A percentile compares a stretch with the other conserved stretches of the same genome.
phyloP scores from a whole-genome alignment of 805 yeast genomes.

The Saccharomyces mikatae region DNA sequence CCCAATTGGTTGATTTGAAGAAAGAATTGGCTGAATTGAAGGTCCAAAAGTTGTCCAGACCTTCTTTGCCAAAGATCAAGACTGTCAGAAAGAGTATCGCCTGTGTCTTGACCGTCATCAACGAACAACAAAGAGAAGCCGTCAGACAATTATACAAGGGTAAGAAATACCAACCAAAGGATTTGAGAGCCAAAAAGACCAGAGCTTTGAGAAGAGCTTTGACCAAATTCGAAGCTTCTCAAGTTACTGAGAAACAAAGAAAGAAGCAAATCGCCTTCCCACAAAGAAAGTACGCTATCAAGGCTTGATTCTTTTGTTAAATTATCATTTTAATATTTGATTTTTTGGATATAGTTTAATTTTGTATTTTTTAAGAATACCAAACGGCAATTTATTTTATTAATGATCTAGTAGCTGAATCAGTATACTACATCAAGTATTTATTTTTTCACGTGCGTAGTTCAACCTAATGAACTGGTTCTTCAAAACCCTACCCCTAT shows the following conservation, averaged over 20 bases:
- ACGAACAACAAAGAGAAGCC: slow-evolving; percentile 90
- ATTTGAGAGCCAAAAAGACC: slow-evolving; percentile 98
- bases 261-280: slow-evolving; percentile 96
- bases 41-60: slow-evolving; percentile 89
- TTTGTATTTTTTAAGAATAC: background rate
- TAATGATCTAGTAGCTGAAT: background rate
- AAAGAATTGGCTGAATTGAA: slow-evolving; percentile 92
- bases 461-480: background rate
- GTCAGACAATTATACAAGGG: slow-evolving; percentile 93
- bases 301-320: slow-evolving; percentile 82
- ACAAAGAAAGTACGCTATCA: slow-evolving; percentile 95
- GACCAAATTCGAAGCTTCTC: slow-evolving; percentile 76
- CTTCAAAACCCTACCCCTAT: background rate
- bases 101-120: slow-evolving; percentile 93
- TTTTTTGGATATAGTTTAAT: background rate
- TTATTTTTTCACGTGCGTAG: background rate
- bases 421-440: background rate
- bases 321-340: background rate
- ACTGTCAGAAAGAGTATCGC: slow-evolving; percentile 98
- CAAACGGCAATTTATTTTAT: background rate
- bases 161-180: slow-evolving; percentile 95
- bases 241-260: slow-evolving; percentile 79
- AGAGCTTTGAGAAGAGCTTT: slow-evolving; percentile 98
- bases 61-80: slow-evolving; percentile 92
- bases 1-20: slow-evolving; percentile 91